Conservation (phyloP, 2,329 filamentous ascomycete species). For the Fonsecaea erecta region DNA sequence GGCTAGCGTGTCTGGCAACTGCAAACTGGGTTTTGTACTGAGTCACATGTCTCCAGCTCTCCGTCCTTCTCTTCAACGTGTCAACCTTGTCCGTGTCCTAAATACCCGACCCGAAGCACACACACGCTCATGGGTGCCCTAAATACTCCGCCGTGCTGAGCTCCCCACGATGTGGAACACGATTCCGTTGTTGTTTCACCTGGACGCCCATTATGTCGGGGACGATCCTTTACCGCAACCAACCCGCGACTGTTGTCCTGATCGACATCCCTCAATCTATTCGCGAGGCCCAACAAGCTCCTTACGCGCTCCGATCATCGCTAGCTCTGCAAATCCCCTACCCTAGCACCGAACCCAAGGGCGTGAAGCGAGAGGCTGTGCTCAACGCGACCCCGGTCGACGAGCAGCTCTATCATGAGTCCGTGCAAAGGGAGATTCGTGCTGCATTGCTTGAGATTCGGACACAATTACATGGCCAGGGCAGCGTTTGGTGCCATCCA, state of each 20-base stretch:
- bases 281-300: conserved; percentile 52
- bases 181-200: neutral
- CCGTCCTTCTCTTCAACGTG: neutral
- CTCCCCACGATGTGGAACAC: neutral
- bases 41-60: too few relatives aligned
- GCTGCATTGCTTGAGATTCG: conserved; percentile 46
- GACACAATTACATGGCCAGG: conserved; percentile 11
- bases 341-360: conserved; percentile 57
- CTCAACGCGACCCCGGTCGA: conserved; percentile 42
- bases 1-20: neutral
- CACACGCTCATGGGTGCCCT: neutral
- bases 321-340: conserved; percentile 54
- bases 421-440: conserved; percentile 42
- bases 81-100: neutral
- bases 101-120: neutral
- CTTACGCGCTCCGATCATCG: conserved; percentile 51
- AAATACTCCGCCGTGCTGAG: neutral
- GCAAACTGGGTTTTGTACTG: neutral
- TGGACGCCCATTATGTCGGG: neutral
- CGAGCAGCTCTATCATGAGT: conserved; percentile 42
- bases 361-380: conserved; percentile 49
- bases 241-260: conserved; percentile 51
- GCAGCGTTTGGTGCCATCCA: conserved; percentile 19
- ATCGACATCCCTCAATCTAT: conserved; percentile 66
- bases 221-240: conserved; percentile 57